These are phyloP conservation scores for Pyrenophora teres DNA, from an alignment of 2,329 filamentous ascomycete genomes.

Conservation along the genomic window DNA sequence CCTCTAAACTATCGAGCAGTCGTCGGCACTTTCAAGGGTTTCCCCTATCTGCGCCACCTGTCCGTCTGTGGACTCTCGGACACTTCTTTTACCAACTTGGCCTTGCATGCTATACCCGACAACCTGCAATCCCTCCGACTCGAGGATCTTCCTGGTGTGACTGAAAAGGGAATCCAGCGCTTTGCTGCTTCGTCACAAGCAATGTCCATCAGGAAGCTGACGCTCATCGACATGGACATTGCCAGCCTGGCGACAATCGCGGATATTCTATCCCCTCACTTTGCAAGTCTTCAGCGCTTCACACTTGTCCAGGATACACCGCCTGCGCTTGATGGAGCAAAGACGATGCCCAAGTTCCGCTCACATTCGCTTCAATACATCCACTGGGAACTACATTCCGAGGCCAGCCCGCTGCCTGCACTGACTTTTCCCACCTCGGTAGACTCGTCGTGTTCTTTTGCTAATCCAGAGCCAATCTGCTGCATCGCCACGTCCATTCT, in stretches of 20 bases:
- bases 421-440: conserved; percentile 9
- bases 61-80: conserved; percentile 59
- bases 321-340: conserved; percentile 51
- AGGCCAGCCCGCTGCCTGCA: conserved; percentile 27
- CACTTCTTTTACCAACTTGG: conserved; percentile 60
- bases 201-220: conserved; percentile 52
- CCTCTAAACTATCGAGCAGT: conserved; percentile 60
- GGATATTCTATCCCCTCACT: conserved; percentile 53
- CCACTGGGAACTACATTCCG: conserved; percentile 62
- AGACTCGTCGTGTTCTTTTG: conserved; percentile 21
- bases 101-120: conserved; percentile 57
- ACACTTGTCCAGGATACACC: conserved; percentile 58
- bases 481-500: conserved; percentile 65
- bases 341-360: conserved; percentile 53
- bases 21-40: conserved; percentile 57
- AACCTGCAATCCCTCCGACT: conserved; percentile 59
- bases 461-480: conserved; percentile 50
- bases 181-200: conserved; percentile 56
- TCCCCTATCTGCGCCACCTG: conserved; percentile 60
- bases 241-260: conserved; percentile 57
- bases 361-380: conserved; percentile 57
- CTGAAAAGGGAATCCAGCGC: conserved; percentile 59
- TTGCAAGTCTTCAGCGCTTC: conserved; percentile 55
- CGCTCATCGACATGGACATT: conserved; percentile 60
- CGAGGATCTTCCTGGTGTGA: conserved; percentile 60